These are phyloP conservation scores for Raffaelea arxii DNA, from an alignment of 2,329 filamentous ascomycete species.

Conservation along the genomic window DNA sequence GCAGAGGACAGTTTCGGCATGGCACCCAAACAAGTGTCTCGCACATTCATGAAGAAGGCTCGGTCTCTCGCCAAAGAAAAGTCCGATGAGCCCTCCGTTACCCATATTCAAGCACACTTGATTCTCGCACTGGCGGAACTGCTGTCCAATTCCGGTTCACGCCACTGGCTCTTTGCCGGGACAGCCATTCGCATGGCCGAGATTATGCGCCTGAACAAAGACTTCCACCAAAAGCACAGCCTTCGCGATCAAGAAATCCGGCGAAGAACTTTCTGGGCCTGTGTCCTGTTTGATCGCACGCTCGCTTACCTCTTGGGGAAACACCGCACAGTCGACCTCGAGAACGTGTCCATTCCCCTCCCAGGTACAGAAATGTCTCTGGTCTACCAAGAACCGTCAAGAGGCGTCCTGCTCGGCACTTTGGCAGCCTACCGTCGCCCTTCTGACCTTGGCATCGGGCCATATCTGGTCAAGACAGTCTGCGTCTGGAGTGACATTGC, in stretches of 20 bases:
- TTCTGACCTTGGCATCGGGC: slow-evolving; percentile 11
- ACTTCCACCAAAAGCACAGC: slow-evolving; percentile 15
- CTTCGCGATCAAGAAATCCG: slow-evolving; percentile 13
- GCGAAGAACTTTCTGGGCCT: slow-evolving; percentile 9
- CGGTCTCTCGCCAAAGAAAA: slow-evolving; percentile 6
- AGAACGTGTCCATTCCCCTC: slow-evolving; percentile 9
- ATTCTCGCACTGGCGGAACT: slow-evolving; percentile 14
- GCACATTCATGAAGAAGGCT: neutral
- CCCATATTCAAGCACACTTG: slow-evolving; percentile 13
- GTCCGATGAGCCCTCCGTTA: slow-evolving; percentile 11
- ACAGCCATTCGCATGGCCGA: slow-evolving; percentile 17
- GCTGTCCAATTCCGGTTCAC: slow-evolving; percentile 13
- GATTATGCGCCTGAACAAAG: slow-evolving; percentile 16
- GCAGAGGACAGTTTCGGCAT: slow-evolving; percentile 4
- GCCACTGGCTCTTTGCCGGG: slow-evolving; percentile 15
- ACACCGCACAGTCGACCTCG: slow-evolving; percentile 5
- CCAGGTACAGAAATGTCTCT: slow-evolving; percentile 11
- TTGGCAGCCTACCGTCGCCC: slow-evolving; percentile 7
- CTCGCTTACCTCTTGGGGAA: slow-evolving; percentile 10
- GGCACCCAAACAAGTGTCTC: neutral
- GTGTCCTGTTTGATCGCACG: slow-evolving; percentile 5
- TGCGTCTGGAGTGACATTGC: slow-evolving; percentile 11
- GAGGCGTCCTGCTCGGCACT: slow-evolving; percentile 9
- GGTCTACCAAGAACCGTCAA: slow-evolving; percentile 10
- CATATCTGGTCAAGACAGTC: slow-evolving; percentile 13